Conservation (phyloP, 129 eudicot genomes). For the Flaveria ramosissima region DNA sequence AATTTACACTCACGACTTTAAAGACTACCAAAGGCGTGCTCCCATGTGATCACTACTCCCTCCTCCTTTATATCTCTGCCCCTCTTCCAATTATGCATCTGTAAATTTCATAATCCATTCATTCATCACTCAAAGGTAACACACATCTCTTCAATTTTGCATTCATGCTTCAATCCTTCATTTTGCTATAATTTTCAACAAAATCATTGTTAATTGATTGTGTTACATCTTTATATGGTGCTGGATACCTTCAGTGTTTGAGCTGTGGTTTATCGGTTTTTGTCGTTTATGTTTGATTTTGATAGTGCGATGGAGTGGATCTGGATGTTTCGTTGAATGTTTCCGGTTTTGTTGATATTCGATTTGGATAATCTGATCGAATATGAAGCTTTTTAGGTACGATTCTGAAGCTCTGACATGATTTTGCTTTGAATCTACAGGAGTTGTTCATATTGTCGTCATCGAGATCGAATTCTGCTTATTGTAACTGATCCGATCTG, state of each 20-base stretch:
- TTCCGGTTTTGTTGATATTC: constrained; percentile 19
- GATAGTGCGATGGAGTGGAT: not conserved
- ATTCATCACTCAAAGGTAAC: constrained; percentile 4
- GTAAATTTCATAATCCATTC: no score
- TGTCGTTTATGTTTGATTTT: constrained; percentile 2
- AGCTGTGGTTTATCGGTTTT: not conserved
- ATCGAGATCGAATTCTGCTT: constrained; percentile 4
- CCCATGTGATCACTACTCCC: constrained; percentile 46
- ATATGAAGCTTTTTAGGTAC: not conserved
- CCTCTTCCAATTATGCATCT: constrained; percentile 7
- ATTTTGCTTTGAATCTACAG: constrained; percentile 32
- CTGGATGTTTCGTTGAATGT: constrained; percentile 10
- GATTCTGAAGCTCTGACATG: constrained; percentile 25
- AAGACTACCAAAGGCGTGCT: constrained; percentile 44
- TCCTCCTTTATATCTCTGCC: constrained; percentile 40
- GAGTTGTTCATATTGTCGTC: not conserved
- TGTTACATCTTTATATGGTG: no score
- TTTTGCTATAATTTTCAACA: not conserved
- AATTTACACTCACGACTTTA: constrained; percentile 20
- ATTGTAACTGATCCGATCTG: constrained; percentile 10
- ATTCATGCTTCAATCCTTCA: not conserved
- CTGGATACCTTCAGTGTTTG: no score
- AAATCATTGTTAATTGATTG: not conserved
- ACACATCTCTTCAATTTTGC: not conserved
- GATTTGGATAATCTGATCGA: constrained; percentile 2